Conservation (phyloP, 1,284 basidiomycete species). For the Cystobasidiaceae sp. region DNA sequence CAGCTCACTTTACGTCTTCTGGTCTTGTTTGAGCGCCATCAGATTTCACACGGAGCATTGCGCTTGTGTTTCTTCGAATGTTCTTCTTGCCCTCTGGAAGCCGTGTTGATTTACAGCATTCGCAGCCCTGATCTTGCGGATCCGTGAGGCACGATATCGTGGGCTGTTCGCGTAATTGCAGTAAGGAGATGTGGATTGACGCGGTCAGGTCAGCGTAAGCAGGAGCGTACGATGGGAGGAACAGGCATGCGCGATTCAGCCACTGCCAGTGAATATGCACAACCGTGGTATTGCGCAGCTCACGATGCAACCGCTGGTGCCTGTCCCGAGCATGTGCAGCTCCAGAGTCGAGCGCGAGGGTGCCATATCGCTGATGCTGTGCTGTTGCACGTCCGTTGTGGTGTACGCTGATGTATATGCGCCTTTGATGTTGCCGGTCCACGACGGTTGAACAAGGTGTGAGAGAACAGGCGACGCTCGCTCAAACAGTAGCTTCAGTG, state of each 20-base stretch:
- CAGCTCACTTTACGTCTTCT: constrained; percentile 46
- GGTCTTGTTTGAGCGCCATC: constrained; percentile 42
- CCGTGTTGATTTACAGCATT: constrained; percentile 47
- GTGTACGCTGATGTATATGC: too few species aligned
- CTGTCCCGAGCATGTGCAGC: constrained; percentile 38
- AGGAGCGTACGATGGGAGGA: not conserved
- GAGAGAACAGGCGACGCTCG: not conserved
- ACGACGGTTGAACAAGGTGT: not conserved
- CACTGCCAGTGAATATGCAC: not conserved
- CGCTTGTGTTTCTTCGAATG: constrained; percentile 67
- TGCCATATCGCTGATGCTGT: too few species aligned
- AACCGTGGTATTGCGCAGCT: not conserved
- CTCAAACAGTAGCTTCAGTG: too few species aligned
- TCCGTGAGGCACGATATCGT: constrained; percentile 40
- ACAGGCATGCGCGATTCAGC: not conserved
- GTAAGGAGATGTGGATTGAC: not conserved
- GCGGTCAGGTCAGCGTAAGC: not conserved
- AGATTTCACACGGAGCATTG: constrained; percentile 53
- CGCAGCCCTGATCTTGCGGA: constrained; percentile 35
- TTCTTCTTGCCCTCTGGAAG: constrained; percentile 68
- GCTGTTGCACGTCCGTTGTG: too few species aligned
- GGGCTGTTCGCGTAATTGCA: constrained; percentile 21
- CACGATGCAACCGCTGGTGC: constrained; percentile 33
- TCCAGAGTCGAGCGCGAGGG: constrained; percentile 20
- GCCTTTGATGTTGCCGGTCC: too few species aligned